Evolutionary conservation across 805 yeast genomes (phyloP).

Genomic region (Sugiyamaella qingdaonensis): DNA sequence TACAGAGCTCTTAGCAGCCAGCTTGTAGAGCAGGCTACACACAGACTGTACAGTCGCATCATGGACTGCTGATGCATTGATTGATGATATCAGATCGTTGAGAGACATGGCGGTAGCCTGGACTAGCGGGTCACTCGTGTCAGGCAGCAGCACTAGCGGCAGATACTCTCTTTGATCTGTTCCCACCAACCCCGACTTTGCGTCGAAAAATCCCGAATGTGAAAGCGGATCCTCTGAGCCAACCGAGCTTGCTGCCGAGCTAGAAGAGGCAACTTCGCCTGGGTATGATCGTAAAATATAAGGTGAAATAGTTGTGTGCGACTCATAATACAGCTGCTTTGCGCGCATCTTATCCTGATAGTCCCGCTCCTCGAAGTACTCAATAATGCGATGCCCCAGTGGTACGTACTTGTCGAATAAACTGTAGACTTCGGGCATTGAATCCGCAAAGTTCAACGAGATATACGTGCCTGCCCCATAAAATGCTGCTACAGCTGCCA

Average conservation of each 20-base stretch:
- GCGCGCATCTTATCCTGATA: constrained; percentile 9
- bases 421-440: background rate
- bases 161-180: constrained; percentile 22
- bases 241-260: constrained; percentile 1
- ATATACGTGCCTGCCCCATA: constrained; percentile 9
- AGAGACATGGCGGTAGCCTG: constrained; percentile 24
- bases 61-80: constrained; percentile 26
- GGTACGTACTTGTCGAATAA: constrained; percentile 19
- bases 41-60: constrained; percentile 21
- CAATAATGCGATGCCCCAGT: constrained; percentile 17
- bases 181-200: constrained; percentile 24
- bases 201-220: constrained; percentile 23
- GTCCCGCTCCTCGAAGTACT: constrained; percentile 20
- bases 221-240: constrained; percentile 21
- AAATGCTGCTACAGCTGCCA: background rate
- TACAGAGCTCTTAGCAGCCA: background rate
- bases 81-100: constrained; percentile 26
- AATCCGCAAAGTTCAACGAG: constrained; percentile 4
- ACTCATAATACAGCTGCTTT: constrained; percentile 14
- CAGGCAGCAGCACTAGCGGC: constrained; percentile 27
- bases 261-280: constrained; percentile 4
- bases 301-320: constrained; percentile 11
- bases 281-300: constrained; percentile 14
- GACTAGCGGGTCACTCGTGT: constrained; percentile 22
- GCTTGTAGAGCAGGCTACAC: constrained; percentile 8